Evolutionary conservation across 2,329 filamentous ascomycete species (phyloP), one percentile per base, ranked within the genome.

Genomic region (Beauveria sp.): DNA sequence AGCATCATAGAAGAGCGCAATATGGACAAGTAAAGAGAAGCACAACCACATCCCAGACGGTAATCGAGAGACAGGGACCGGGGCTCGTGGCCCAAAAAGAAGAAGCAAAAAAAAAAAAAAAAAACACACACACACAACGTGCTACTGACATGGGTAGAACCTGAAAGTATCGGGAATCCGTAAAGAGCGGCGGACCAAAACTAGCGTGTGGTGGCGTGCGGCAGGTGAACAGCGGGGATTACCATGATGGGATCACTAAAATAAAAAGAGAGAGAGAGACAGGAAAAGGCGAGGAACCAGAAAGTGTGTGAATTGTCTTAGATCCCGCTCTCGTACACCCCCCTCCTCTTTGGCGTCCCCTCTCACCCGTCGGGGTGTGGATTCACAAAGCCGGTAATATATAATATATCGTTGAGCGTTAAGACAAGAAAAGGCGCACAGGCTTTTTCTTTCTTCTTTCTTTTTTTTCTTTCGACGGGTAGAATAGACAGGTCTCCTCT

Each of bases 41-140:
- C 28, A 30, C 28, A 30, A 30, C 28, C 28, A 10, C 28, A 24
- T 22, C n/a, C 40, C 40, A 44, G 52, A 40, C 52, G 52, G 52
- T 22, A 55, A 55, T 55, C 52, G 52, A 55, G 40, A 55, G 40
- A 55, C 52, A 55, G 28, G 52, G 40, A 55, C 7, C 34, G 20
- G 52, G 16, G 14, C 26, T 28, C 22, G 24, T 30, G 52, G 44
- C 40, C 52, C n/a, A 37, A 40, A 34, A 28, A 18, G 24, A 53
- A 37, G n/a, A 18, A 41, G n/a, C 40, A 22, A 28, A n/a, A 22
- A 26, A 26, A 6, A n/a, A 22, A 26, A 26, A 6, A 26, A 26
- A 16, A 20, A n/a, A 14, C 18, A 47, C 6, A 12, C 12, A 24
- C 4, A 26, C 3, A 26, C 9, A 30, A 30, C 28, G 9, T 30